phyloP scores from a whole-genome alignment of 495 filamentous ascomycete genomes.

The Letharia columbiana region DNA sequence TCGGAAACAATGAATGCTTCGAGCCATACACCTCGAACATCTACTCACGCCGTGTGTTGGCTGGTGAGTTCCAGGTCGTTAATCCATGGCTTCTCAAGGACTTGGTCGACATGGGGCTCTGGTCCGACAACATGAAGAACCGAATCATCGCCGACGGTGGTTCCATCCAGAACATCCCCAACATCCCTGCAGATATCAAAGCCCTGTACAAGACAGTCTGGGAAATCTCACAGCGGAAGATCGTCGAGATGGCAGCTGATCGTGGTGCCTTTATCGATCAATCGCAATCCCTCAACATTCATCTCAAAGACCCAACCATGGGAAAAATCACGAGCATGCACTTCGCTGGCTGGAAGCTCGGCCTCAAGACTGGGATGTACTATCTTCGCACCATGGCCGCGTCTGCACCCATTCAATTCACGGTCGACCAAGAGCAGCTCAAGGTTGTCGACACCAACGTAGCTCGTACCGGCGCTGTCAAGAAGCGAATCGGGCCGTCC shows the following conservation, averaged over 20 bases:
- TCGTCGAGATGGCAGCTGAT: slow-evolving; percentile 96
- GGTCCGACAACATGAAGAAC: slow-evolving; percentile 99
- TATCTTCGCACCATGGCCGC: slow-evolving; percentile 98
- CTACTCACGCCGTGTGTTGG: slow-evolving; percentile 95
- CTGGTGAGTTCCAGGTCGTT: slow-evolving; percentile 98
- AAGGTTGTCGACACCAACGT: slow-evolving; percentile 81
- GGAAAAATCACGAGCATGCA: slow-evolving; percentile 99
- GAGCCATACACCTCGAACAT: slow-evolving; percentile 99
- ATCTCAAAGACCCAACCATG: slow-evolving; percentile 98
- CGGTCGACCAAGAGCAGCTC: slow-evolving; percentile 93
- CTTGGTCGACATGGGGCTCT: slow-evolving; percentile 92
- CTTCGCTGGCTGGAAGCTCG: slow-evolving; percentile 97
- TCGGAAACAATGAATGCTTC: slow-evolving; percentile 98
- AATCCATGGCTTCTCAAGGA: slow-evolving; percentile 99
- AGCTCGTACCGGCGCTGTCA: slow-evolving; percentile 50
- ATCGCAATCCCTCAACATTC: slow-evolving; percentile 97
- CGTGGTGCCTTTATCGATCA: slow-evolving; percentile 98
- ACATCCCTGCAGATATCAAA: slow-evolving; percentile 93
- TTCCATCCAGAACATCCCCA: slow-evolving; percentile 91
- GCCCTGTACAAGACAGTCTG: slow-evolving; percentile 98
- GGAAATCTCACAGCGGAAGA: slow-evolving; percentile 95
- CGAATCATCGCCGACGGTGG: slow-evolving; percentile 96
- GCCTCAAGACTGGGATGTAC: slow-evolving; percentile 99
- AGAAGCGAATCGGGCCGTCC: slow-evolving; percentile 55
- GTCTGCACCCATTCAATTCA: slow-evolving; percentile 95